A percentile compares a stretch with the other conserved stretches of the same genome.
These are phyloP conservation scores for Malassezia yamatoensis DNA, from an alignment of 1,284 basidiomycete species.

Conservation along the genomic window DNA sequence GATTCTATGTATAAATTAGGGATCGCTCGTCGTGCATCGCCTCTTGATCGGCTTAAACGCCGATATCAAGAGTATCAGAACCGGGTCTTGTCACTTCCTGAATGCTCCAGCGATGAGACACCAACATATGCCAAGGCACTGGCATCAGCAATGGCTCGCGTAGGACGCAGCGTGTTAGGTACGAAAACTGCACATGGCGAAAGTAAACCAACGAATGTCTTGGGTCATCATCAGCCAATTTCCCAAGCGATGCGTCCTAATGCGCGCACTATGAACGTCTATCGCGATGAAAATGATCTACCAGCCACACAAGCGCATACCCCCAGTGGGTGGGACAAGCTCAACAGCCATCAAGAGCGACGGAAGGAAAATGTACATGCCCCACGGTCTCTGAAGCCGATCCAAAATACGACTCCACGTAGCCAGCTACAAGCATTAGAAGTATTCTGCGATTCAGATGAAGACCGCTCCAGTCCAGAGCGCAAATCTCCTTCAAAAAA, in stretches of 20 bases:
- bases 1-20: conserved; percentile 74
- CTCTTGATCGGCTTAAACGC: conserved; percentile 72
- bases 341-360: conserved; percentile 25
- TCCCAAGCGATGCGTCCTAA: conserved; percentile 1
- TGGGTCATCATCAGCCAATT: conserved; percentile 14
- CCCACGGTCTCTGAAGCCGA: conserved; percentile 1
- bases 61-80: conserved; percentile 75
- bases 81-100: conserved; percentile 26
- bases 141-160: conserved; percentile 31
- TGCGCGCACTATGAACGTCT: conserved; percentile 17
- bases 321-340: conserved; percentile 26
- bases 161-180: conserved; percentile 38
- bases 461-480: conserved; percentile 42
- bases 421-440: conserved; percentile 22
- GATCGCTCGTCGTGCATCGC: conserved; percentile 68
- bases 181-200: conserved; percentile 21
- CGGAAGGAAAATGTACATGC: conserved; percentile 28
- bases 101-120: conserved; percentile 7
- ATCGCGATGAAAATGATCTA: conserved; percentile 13
- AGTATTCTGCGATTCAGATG: conserved; percentile 48
- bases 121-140: conserved; percentile 28
- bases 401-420: conserved; percentile 8
- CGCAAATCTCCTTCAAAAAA: neutral
- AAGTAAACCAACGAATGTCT: conserved; percentile 14
- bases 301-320: neutral